A percentile compares a stretch with the other conserved stretches of the same genome.
Evolutionary conservation across 208 protist genomes (phyloP).

Genomic region (Trypanosoma congolense): DNA sequence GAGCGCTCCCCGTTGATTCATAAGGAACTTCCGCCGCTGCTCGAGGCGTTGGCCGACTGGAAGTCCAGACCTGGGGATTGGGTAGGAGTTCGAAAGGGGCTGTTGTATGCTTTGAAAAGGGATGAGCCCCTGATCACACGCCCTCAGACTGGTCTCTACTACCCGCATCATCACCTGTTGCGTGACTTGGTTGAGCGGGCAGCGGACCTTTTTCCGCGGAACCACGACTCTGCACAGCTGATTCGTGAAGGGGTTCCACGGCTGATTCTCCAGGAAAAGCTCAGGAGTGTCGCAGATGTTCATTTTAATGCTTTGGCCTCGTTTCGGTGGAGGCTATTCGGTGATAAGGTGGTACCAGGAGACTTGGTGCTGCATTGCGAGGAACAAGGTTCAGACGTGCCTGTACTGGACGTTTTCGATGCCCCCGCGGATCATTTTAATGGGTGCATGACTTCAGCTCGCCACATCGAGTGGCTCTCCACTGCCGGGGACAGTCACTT

Average conservation of each 20-base stretch:
- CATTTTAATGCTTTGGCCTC: slow-evolving; percentile 82
- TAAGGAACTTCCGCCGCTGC: slow-evolving; percentile 53
- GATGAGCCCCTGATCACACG: slow-evolving; percentile 37
- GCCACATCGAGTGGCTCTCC: slow-evolving; percentile 49
- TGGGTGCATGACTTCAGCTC: slow-evolving; percentile 39
- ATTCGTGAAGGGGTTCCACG: slow-evolving; percentile 60
- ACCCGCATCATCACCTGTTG: slow-evolving; percentile 66
- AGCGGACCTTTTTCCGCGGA: slow-evolving; percentile 22
- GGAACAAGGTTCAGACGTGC: not conserved
- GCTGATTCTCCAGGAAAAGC: slow-evolving; percentile 55
- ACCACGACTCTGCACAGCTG: slow-evolving; percentile 60
- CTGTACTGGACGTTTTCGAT: slow-evolving; percentile 43
- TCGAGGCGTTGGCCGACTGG: slow-evolving; percentile 37
- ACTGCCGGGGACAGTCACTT: slow-evolving; percentile 9
- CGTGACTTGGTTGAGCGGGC: slow-evolving; percentile 67
- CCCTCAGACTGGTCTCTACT: slow-evolving; percentile 66
- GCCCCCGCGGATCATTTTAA: slow-evolving; percentile 68
- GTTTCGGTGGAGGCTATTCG: slow-evolving; percentile 44
- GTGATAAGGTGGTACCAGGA: slow-evolving; percentile 37
- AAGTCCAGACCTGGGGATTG: slow-evolving; percentile 41
- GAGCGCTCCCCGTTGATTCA: slow-evolving; percentile 54
- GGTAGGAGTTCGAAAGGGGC: slow-evolving; percentile 23
- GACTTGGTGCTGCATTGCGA: slow-evolving; percentile 40
- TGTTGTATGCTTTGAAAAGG: slow-evolving; percentile 32
- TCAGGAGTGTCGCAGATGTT: slow-evolving; percentile 66